A percentile compares a stretch with the other conserved stretches of the same genome.
Evolutionary conservation across 2,329 filamentous ascomycete species (phyloP).

Genomic region (Penicillium sclerotigenum): DNA sequence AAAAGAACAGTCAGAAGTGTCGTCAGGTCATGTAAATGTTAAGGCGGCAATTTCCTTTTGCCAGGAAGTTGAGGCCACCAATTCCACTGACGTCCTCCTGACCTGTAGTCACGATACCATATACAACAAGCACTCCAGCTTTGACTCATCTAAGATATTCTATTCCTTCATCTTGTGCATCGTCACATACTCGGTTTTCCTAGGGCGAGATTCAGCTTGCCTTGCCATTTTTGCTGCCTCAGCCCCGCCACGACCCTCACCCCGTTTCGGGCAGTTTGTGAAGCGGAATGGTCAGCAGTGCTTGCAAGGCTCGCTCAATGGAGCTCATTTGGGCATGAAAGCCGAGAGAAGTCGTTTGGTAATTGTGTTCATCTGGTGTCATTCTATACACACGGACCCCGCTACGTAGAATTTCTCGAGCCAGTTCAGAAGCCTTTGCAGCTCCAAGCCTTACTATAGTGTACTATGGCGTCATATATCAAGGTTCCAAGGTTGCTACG

Average conservation of each 20-base stretch:
- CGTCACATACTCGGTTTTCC: background rate
- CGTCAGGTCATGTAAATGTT: background rate
- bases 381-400: background rate
- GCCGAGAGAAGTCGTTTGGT: background rate
- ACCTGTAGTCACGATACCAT: background rate
- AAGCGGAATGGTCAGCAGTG: background rate
- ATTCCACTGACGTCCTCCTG: background rate
- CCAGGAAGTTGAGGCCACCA: background rate
- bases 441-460: background rate
- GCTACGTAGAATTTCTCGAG: background rate
- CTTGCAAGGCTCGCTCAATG: background rate
- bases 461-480: constrained; percentile 13
- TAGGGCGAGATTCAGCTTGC: background rate
- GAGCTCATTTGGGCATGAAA: background rate
- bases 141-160: background rate
- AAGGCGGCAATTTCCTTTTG: background rate
- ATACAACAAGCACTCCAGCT: background rate
- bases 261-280: constrained; percentile 6
- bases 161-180: background rate
- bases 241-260: background rate
- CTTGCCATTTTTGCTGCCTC: background rate
- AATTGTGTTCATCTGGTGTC: background rate
- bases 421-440: background rate
- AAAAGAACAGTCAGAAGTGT: too few species aligned
- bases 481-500: constrained; percentile 11